Conservation (phyloP, 2,329 filamentous ascomycete genomes). For the Epicoccum sorghinum region DNA sequence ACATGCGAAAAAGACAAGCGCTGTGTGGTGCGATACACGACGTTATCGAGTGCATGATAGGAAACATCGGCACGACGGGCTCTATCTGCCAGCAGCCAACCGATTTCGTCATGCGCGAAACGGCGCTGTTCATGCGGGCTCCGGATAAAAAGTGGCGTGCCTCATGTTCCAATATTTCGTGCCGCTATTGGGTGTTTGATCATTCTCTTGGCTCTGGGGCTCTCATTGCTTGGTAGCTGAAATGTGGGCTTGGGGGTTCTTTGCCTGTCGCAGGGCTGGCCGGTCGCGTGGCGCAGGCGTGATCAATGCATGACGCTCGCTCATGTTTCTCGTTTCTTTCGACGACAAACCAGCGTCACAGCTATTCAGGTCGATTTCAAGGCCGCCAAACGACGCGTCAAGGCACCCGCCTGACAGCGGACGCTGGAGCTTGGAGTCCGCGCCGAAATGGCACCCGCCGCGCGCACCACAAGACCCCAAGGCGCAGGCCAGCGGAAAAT, state of each 20-base stretch:
- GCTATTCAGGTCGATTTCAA: not conserved
- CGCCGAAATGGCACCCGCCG: not conserved
- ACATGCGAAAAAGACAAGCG: constrained; percentile 1
- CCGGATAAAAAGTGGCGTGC: constrained; percentile 5
- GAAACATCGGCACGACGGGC: not conserved
- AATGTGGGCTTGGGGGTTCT: not conserved
- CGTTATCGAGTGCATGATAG: not conserved
- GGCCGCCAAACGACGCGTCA: not conserved
- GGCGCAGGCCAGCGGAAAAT: not conserved
- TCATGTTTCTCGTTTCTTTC: constrained; percentile 4
- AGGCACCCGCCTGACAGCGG: constrained; percentile 13
- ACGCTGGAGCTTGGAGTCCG: not conserved
- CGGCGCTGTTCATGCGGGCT: constrained; percentile 7
- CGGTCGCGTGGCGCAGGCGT: constrained; percentile 17
- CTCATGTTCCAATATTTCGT: constrained; percentile 12
- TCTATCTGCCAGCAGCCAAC: not conserved
- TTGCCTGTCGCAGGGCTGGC: not conserved
- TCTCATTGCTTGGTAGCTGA: not conserved
- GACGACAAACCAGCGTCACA: not conserved
- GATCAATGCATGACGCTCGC: constrained; percentile 1
- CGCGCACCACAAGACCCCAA: not conserved
- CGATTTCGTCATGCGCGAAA: constrained; percentile 3
- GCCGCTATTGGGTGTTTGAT: constrained; percentile 14
- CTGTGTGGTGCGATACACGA: not conserved
- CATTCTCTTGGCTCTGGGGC: not conserved